Base-by-base conservation (phyloP, 805 yeast genomes). In the Myxozyma neotropica region DNA sequence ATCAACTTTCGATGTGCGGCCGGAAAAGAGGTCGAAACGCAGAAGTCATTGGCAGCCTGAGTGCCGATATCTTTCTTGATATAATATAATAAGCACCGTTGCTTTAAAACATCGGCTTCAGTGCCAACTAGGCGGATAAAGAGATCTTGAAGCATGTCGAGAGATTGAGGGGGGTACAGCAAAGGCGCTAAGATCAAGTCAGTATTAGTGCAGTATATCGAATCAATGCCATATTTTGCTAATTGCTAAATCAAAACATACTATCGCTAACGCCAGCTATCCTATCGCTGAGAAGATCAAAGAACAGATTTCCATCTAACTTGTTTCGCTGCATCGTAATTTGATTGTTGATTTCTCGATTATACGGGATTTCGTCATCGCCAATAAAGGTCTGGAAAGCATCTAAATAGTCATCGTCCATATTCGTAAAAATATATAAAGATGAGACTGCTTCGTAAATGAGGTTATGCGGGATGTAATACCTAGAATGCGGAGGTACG, bases 61-160 rank as follows among this genome's bases (percentile, higher is more conserved):
- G 42, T 23, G 2, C 53, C 43, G 33, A 53, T 48, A 38, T 61
- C 65, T 38, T 57, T 53, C 23, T 46, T 38, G 17, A 61, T 42
- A 31, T 61, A 61, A 48, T 57, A 61, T 31, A 61, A 23, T 21
- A 61, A 24, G n/a, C 57, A 58, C 24, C 59, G 65, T 26, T 61
- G 55, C 21, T 61, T 58, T 17, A 61, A 42, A 4, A 54, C 43
- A 31, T 61, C 65, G 4, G 57, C 27, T 3, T 45, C 27, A 8
- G 59, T 33, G 27, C 43, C 45, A 3, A 54, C 35, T n/a, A 61
- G 54, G n/a, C 39, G 52, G 15, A 45, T 24, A 19, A 36, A 53
- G 21, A 61, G 27, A 44, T 58, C 63, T 13, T 47, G 55, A 15
- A 61, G 53, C 46, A 48, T 44, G 4, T 29, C 36, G 8, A 29